Evolutionary conservation across 352 stramenopile species (phyloP).

Genomic region (Pythium coloratum): DNA sequence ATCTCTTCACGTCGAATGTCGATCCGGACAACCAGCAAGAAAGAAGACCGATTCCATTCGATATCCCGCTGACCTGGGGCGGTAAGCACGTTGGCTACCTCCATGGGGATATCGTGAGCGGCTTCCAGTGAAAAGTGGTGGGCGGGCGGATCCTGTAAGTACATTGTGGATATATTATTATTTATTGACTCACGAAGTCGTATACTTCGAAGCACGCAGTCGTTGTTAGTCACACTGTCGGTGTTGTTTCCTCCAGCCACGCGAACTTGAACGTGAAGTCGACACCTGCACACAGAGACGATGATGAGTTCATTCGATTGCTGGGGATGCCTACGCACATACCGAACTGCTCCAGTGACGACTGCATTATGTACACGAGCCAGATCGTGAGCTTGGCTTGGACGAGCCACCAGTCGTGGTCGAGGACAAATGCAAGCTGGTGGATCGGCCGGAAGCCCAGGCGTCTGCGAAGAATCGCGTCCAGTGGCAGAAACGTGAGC

Average conservation of each 20-base stretch:
- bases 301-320: background rate
- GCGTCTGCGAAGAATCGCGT: background rate
- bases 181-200: constrained; percentile 1
- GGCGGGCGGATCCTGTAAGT: too few relatives aligned
- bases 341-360: background rate
- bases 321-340: background rate
- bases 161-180: background rate
- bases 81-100: constrained; percentile 64
- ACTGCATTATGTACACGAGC: background rate
- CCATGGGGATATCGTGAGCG: constrained; percentile 43
- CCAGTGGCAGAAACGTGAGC: background rate
- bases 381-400: background rate
- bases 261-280: background rate
- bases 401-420: background rate
- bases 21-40: background rate
- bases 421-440: background rate
- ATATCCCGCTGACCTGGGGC: constrained; percentile 68
- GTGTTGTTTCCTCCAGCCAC: background rate
- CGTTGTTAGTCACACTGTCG: background rate
- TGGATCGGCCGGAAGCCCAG: background rate
- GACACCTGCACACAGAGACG: background rate
- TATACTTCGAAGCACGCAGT: background rate
- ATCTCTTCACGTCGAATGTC: background rate
- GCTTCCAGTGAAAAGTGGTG: constrained; percentile 8
- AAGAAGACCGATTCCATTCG: constrained; percentile 48